Percentiles rank a stretch among this genome's conserved stretches.
These are phyloP conservation scores for Fraxinus albicans DNA, from an alignment of 305 asterid genomes.

Conservation along the genomic window DNA sequence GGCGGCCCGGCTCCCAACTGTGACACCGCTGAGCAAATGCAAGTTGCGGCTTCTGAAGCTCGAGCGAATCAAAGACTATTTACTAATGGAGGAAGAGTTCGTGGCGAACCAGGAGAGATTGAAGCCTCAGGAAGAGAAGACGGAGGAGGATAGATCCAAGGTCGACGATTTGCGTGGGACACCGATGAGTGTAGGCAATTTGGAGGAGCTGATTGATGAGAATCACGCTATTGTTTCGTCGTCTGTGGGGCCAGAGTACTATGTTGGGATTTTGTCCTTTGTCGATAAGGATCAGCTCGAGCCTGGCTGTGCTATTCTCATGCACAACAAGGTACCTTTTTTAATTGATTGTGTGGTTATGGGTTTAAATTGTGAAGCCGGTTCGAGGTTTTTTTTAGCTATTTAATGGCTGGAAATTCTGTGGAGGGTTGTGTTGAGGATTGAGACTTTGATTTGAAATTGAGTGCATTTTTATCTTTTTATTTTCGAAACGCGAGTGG, in stretches of 20 bases:
- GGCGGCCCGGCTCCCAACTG: constrained; percentile 76
- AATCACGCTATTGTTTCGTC: constrained; percentile 88
- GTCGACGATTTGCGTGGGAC: constrained; percentile 86
- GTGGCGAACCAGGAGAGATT: constrained; percentile 86
- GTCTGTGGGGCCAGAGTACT: constrained; percentile 92
- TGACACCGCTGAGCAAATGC: constrained; percentile 80
- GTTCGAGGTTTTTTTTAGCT: constrained; percentile 1
- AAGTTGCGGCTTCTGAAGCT: constrained; percentile 73
- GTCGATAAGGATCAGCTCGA: constrained; percentile 94
- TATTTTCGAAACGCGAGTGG: background rate
- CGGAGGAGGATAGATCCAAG: constrained; percentile 90
- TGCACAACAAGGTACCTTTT: constrained; percentile 81
- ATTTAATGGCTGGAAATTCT: background rate
- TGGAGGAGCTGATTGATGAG: constrained; percentile 94
- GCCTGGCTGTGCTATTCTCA: constrained; percentile 92
- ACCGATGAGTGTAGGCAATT: constrained; percentile 91
- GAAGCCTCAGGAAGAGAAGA: constrained; percentile 97
- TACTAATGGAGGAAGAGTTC: constrained; percentile 89
- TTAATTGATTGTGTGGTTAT: background rate
- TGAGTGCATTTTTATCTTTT: background rate
- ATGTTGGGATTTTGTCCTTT: constrained; percentile 82
- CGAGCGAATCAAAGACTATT: constrained; percentile 77
- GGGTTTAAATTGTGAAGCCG: background rate
- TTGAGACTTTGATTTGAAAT: background rate
- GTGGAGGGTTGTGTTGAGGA: background rate